These are phyloP conservation scores for Ganoderma sinense DNA, from an alignment of 1,284 basidiomycete species.

Conservation along the genomic window DNA sequence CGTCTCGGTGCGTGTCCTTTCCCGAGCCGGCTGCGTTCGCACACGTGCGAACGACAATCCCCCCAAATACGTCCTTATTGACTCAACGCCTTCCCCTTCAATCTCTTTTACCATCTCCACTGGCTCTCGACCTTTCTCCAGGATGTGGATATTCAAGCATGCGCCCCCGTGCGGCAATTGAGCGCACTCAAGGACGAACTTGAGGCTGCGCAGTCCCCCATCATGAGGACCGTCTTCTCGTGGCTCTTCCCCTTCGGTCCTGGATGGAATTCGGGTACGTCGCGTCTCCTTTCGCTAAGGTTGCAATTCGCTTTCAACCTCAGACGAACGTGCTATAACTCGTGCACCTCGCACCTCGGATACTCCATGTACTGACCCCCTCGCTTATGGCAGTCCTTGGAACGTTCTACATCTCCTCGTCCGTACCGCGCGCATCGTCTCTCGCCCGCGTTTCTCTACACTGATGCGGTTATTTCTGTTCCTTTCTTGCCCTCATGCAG, in stretches of 20 bases:
- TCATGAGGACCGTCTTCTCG: conserved; percentile 80
- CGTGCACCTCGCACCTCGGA: not conserved
- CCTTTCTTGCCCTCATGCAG: conserved; percentile 45
- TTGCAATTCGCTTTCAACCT: conserved; percentile 25
- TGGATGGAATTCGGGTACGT: conserved; percentile 81
- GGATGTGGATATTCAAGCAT: conserved; percentile 47
- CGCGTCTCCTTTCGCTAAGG: not conserved
- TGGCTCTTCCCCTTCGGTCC: conserved; percentile 88
- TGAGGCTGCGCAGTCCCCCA: conserved; percentile 69
- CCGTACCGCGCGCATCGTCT: conserved; percentile 39
- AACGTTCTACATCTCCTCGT: conserved; percentile 95
- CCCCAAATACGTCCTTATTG: conserved; percentile 11
- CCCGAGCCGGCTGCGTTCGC: conserved; percentile 30
- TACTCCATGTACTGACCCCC: conserved; percentile 12
- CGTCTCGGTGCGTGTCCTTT: conserved; percentile 34
- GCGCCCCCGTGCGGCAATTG: conserved; percentile 61
- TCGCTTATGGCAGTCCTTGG: conserved; percentile 63
- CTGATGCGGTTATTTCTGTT: conserved; percentile 19
- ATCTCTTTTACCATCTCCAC: not conserved
- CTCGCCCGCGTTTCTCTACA: conserved; percentile 28
- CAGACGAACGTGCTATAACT: conserved; percentile 29
- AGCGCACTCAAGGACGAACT: conserved; percentile 64
- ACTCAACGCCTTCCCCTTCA: not conserved
- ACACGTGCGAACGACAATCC: conserved; percentile 30
- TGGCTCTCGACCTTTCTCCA: conserved; percentile 22